A percentile compares a stretch with the other conserved stretches of the same genome.
Evolutionary conservation across 2,329 filamentous ascomycete species (phyloP).

Genomic region (Hirsutella thompsonii): DNA sequence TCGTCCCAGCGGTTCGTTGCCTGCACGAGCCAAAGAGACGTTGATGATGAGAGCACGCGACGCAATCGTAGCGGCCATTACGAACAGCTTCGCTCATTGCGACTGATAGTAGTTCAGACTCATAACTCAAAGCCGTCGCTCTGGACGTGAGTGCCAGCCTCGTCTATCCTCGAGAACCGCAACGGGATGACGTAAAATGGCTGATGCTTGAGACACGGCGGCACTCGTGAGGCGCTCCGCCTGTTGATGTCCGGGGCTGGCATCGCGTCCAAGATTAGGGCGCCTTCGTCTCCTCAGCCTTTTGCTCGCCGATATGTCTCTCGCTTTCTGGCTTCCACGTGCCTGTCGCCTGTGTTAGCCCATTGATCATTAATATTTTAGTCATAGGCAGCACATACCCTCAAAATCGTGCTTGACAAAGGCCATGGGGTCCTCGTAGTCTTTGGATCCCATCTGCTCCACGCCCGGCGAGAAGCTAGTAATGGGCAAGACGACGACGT

Average conservation of each 20-base stretch:
- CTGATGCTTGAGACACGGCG: too few species aligned
- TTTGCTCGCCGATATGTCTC: slow-evolving; percentile 50
- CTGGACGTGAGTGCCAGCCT: too few species aligned
- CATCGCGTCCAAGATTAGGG: neutral
- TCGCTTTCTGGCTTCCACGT: slow-evolving; percentile 66
- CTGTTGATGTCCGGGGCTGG: neutral
- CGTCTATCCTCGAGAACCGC: too few species aligned
- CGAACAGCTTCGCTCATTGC: too few species aligned
- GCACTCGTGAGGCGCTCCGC: too few species aligned
- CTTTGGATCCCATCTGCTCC: slow-evolving; percentile 80
- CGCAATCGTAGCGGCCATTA: too few species aligned
- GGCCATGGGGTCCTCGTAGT: slow-evolving; percentile 85
- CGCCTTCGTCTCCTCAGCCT: slow-evolving; percentile 8
- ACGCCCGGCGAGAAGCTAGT: slow-evolving; percentile 96
- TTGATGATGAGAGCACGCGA: too few species aligned
- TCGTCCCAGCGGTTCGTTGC: too few species aligned
- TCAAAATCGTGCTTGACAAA: slow-evolving; percentile 97
- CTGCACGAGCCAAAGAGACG: too few species aligned
- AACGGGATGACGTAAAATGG: too few species aligned
- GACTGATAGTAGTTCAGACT: too few species aligned
- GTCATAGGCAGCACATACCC: slow-evolving; percentile 40
- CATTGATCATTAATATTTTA: slow-evolving; percentile 4
- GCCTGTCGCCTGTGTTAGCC: slow-evolving; percentile 29
- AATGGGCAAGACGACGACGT: slow-evolving; percentile 87
- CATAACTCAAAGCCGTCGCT: too few species aligned